Percentiles rank a stretch among this genome's conserved stretches.
Conservation (phyloP, 257 asterid species). For the Anisodus tanguticus region DNA sequence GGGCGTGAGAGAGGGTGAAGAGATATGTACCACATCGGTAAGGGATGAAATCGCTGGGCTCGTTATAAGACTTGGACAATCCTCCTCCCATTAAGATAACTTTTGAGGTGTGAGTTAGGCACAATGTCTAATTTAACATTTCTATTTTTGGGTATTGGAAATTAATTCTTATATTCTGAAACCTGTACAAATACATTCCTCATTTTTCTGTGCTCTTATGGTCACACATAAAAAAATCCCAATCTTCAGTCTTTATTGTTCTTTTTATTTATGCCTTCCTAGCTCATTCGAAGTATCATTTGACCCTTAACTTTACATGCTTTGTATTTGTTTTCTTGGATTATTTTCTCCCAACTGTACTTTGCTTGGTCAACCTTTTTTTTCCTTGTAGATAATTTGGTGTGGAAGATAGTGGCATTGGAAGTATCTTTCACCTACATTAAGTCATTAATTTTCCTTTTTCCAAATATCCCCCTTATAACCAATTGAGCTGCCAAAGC, state of each 20-base stretch:
- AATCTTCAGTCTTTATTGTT: not conserved
- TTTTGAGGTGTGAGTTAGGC: too few species aligned
- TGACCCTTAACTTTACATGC: slow-evolving; percentile 2
- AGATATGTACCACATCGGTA: too few species aligned
- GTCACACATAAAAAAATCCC: not conserved
- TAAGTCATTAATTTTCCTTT: too few species aligned
- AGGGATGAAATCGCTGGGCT: too few species aligned
- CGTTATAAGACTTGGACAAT: too few species aligned
- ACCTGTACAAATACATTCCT: not conserved
- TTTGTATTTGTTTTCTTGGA: slow-evolving; percentile 23
- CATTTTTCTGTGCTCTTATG: slow-evolving; percentile 13
- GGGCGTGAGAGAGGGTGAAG: too few species aligned
- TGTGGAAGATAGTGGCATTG: not conserved
- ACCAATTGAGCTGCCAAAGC: too few species aligned
- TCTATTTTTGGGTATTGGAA: slow-evolving; percentile 16
- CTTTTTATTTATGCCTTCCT: not conserved
- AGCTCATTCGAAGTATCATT: not conserved
- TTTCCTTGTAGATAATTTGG: not conserved
- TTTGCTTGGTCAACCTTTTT: not conserved
- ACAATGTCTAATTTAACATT: not conserved
- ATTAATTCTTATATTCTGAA: slow-evolving; percentile 6
- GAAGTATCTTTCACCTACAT: not conserved
- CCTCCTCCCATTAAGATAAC: too few species aligned
- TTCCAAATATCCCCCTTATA: too few species aligned
- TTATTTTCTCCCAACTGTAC: not conserved